Evolutionary conservation across 768 basidiomycete species (phyloP).

Genomic region (Hirschioporus abietinus): DNA sequence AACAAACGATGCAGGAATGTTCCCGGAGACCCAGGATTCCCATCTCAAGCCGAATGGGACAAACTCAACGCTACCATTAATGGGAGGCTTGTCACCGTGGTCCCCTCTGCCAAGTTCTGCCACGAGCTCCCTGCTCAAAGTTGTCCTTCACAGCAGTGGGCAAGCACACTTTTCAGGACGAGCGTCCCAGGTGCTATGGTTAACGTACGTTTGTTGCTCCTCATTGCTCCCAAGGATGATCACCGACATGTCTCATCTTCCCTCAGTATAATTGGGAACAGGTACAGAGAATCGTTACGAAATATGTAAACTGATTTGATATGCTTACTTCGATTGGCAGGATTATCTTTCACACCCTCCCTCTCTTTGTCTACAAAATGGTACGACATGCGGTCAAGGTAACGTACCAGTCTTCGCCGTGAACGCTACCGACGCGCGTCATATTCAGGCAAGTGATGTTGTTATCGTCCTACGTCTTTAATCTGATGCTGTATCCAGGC

Average conservation of each 20-base stretch:
- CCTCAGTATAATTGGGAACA: slow-evolving; percentile 12
- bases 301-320: too few relatives aligned
- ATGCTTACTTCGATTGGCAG: slow-evolving; percentile 2
- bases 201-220: slow-evolving; percentile 5
- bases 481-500: slow-evolving; percentile 16
- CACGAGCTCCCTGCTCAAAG: slow-evolving; percentile 6
- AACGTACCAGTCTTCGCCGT: slow-evolving; percentile 27
- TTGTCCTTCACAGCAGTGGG: slow-evolving; percentile 11
- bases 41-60: slow-evolving; percentile 4
- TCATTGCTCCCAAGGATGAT: not conserved
- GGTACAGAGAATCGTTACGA: not conserved
- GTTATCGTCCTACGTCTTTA: not conserved
- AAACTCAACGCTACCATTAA: slow-evolving; percentile 8
- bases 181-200: slow-evolving; percentile 12
- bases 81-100: slow-evolving; percentile 10
- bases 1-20: slow-evolving; percentile 4
- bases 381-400: slow-evolving; percentile 26
- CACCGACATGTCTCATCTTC: not conserved
- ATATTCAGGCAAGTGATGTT: slow-evolving; percentile 23
- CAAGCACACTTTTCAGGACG: slow-evolving; percentile 5
- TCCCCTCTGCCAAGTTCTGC: slow-evolving; percentile 13
- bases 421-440: slow-evolving; percentile 23
- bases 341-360: slow-evolving; percentile 12
- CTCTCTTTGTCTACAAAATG: slow-evolving; percentile 13
- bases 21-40: slow-evolving; percentile 9